Percentiles rank a stretch among this genome's conserved stretches.
phyloP scores from a whole-genome alignment of 306 rosid species.

The Purshia tridentata region DNA sequence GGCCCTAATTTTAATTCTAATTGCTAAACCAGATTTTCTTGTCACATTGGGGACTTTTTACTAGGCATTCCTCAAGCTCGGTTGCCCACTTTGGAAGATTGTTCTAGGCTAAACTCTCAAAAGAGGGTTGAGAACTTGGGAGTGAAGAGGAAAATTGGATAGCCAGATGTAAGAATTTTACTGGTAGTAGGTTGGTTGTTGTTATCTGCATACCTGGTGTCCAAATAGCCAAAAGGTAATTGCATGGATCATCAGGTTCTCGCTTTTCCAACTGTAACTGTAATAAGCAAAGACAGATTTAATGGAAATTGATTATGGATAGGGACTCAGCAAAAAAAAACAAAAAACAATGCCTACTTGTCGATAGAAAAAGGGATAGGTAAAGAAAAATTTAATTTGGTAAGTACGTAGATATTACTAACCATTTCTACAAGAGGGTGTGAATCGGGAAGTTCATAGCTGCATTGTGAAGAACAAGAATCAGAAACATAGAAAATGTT shows the following conservation, averaged over 20 bases:
- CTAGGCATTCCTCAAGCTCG: not conserved
- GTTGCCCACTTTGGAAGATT: conserved; percentile 9
- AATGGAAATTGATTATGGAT: conserved; percentile 17
- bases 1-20: not conserved
- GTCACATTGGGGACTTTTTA: not conserved
- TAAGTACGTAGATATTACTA: conserved; percentile 32
- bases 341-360: not conserved
- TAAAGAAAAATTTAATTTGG: not conserved
- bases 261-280: conserved; percentile 69
- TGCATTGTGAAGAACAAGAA: conserved; percentile 50
- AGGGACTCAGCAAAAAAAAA: conserved; percentile 2
- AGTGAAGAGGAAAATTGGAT: not conserved
- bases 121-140: not conserved
- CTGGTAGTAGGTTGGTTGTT: not conserved
- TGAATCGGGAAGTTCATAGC: conserved; percentile 92
- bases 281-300: conserved; percentile 23
- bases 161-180: not conserved
- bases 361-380: not conserved
- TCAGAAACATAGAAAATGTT: conserved; percentile 24
- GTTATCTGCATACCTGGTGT: conserved; percentile 74
- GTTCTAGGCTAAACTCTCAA: not conserved
- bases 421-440: conserved; percentile 95
- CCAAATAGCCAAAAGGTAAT: conserved; percentile 96
- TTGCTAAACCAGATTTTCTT: conserved; percentile 5
- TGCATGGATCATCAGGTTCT: conserved; percentile 94